These are phyloP conservation scores for Curvularia eragrostidis DNA, from an alignment of 2,329 filamentous ascomycete species.

Conservation along the genomic window DNA sequence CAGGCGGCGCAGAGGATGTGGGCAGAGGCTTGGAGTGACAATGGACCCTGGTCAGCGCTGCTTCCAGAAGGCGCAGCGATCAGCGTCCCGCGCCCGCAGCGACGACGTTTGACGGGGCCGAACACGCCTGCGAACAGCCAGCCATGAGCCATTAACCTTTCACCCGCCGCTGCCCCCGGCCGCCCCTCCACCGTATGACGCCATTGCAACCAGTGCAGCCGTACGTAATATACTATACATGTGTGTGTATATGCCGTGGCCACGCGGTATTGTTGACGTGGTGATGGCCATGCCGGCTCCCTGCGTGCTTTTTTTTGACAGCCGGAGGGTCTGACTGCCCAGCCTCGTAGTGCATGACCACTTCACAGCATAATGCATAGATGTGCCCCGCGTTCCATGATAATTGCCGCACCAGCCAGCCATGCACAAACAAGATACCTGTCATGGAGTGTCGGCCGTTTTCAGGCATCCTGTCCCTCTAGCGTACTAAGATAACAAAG, in stretches of 20 bases:
- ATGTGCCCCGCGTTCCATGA: background rate
- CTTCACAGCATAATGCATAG: constrained; percentile 9
- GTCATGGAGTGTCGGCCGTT: background rate
- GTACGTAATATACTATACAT: background rate
- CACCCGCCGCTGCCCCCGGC: background rate
- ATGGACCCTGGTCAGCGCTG: constrained; percentile 21
- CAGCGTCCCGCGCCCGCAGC: constrained; percentile 19
- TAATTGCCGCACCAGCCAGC: background rate
- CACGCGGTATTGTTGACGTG: background rate
- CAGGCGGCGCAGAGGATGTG: constrained; percentile 6
- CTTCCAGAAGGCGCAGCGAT: constrained; percentile 23
- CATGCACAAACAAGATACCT: background rate
- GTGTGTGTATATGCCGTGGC: background rate
- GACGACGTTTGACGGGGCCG: constrained; percentile 15
- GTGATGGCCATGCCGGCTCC: background rate
- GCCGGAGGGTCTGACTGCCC: too few relatives aligned
- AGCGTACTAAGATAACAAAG: background rate
- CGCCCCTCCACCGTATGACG: background rate
- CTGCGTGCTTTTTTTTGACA: background rate
- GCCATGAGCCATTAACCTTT: background rate
- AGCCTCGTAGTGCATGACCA: background rate
- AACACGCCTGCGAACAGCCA: constrained; percentile 6
- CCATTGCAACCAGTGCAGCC: constrained; percentile 4
- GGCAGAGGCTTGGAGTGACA: constrained; percentile 15
- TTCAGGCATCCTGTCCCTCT: background rate